Base-by-base conservation (phyloP, 805 yeast genomes). In the Saccharomycopsis fermentans region DNA sequence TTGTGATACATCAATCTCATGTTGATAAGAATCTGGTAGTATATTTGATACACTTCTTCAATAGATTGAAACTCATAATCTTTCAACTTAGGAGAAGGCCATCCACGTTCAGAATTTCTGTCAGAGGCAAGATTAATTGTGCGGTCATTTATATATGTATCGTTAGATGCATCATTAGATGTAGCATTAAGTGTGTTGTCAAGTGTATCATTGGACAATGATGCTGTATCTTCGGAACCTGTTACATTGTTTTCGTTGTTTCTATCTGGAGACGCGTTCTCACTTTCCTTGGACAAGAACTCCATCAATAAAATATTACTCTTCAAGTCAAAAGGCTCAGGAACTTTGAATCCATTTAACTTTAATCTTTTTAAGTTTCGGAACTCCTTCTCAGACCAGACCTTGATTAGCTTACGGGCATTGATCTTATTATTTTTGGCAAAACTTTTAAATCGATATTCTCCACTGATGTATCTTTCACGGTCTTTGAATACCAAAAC, bases 341-440 rank as follows among this genome's bases (percentile, higher is more conserved):
- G 99, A 43, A 90, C 86, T n/a, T 96, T 94, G 37, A 94, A 86
- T 0, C 96, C 96, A 58, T 83, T 79, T 52, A 78, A 69, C 69
- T 86, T 74, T 21, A 94, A 76, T 67, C 99, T 79, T 70, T 89
- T 92, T 70, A 94, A 77, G 69, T 94, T 94, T 58, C 99, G 74
- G 64, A 91, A 92, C 73, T 94, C 99, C 68, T 94, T 94, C 70
- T 94, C 99, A 0, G 99, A 98, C 99, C 99, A 94, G 26, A 91
- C 80, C 70, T 89, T 90, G 62, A 94, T 96, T 97, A 94, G 92
- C 68, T 92, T 92, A 67, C 99, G 79, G 9, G 98, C 98, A 68
- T 94, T 94, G 64, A 90, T 90, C 66, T 88, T 90, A 59, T 79
- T 81, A 40, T 59, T 61, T 43, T 83, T 81, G 65, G 92, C 89